Conservation (phyloP, 202 grass and related monocot species). For the Cymbopogon flexuosus region DNA sequence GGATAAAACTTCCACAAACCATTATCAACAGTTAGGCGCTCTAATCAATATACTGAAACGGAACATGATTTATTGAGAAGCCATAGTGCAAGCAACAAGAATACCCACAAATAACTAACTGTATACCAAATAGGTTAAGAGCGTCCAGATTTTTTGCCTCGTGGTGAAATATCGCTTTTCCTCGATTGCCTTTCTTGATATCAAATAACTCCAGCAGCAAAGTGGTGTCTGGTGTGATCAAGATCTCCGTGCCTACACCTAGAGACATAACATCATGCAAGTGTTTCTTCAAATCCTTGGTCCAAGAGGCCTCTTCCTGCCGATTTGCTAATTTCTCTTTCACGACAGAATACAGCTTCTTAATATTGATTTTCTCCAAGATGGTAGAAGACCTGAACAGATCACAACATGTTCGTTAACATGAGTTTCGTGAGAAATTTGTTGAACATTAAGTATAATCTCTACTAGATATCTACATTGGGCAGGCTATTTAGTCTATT, state of each 20-base stretch:
- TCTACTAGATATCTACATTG: not conserved
- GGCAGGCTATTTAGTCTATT: not conserved
- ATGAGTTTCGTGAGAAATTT: slow-evolving; percentile 18
- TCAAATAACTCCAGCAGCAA: slow-evolving; percentile 65
- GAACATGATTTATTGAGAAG: slow-evolving; percentile 2
- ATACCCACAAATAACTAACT: slow-evolving; percentile 37
- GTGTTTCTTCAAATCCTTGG: slow-evolving; percentile 49
- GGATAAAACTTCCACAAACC: not conserved
- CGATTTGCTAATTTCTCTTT: slow-evolving; percentile 51
- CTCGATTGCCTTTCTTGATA: slow-evolving; percentile 63
- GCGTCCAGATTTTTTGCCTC: slow-evolving; percentile 77
- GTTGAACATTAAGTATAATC: slow-evolving; percentile 18
- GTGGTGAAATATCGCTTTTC: slow-evolving; percentile 84
- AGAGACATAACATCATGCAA: slow-evolving; percentile 50
- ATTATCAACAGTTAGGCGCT: not conserved
- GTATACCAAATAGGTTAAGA: slow-evolving; percentile 45
- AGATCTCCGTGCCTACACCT: slow-evolving; percentile 60
- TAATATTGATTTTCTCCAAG: slow-evolving; percentile 62
- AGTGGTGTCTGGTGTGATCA: slow-evolving; percentile 50
- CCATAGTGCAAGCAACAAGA: slow-evolving; percentile 9
- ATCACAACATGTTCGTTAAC: slow-evolving; percentile 7
- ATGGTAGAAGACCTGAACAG: slow-evolving; percentile 57
- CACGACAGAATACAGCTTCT: slow-evolving; percentile 46
- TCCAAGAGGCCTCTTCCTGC: slow-evolving; percentile 46
- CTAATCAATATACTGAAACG: not conserved